Evolutionary conservation across 495 filamentous ascomycete genomes (phyloP).

Genomic region (Thermochaetoides thermophila): DNA sequence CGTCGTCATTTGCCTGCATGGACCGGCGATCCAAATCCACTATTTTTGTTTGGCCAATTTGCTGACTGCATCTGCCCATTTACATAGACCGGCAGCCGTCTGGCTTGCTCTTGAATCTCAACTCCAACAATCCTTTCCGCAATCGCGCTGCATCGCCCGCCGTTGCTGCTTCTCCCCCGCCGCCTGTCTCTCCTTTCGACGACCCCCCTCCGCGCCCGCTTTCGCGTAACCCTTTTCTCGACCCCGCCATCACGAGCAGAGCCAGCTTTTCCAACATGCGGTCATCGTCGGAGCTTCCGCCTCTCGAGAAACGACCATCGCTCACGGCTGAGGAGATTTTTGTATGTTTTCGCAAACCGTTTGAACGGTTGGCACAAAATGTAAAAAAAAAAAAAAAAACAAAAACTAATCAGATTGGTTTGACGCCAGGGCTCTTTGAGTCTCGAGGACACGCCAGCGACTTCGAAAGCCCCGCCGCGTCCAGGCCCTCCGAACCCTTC

Average conservation of each 20-base stretch:
- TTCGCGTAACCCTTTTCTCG: conserved; percentile 87
- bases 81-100: conserved; percentile 31
- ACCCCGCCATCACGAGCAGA: conserved; percentile 43
- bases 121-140: conserved; percentile 97
- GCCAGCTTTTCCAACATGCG: conserved; percentile 27
- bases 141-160: conserved; percentile 75
- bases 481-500: conserved; percentile 26
- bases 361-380: conserved; percentile 1
- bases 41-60: conserved; percentile 6
- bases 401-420: conserved; percentile 4
- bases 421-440: conserved; percentile 33
- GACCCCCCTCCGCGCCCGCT: conserved; percentile 50
- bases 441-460: conserved; percentile 24
- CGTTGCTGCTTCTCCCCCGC: conserved; percentile 33
- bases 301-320: conserved; percentile 34
- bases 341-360: conserved; percentile 42
- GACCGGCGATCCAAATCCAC: conserved; percentile 17
- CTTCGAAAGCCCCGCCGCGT: conserved; percentile 18
- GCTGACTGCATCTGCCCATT: conserved; percentile 10
- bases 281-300: conserved; percentile 37
- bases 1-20: conserved; percentile 31
- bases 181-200: conserved; percentile 35
- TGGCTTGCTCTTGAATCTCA: conserved; percentile 46
- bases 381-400: neutral
- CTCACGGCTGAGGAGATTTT: conserved; percentile 72